Evolutionary conservation across 2,329 filamentous ascomycete genomes (phyloP).

Genomic region (Diaporthe sp.): DNA sequence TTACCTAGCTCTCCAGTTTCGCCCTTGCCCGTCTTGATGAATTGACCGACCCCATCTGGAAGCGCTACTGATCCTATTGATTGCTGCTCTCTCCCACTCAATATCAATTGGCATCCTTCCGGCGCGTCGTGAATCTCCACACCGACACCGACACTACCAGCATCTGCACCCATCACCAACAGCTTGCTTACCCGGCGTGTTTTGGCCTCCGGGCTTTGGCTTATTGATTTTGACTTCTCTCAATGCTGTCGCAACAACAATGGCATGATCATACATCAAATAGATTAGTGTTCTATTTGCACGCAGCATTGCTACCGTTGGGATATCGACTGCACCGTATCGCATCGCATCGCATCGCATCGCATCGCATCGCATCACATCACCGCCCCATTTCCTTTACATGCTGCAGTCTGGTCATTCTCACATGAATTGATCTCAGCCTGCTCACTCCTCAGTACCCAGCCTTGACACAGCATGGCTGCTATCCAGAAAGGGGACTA

Average conservation of each 20-base stretch:
- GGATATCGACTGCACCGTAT: constrained; percentile 5
- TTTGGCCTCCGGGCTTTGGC: background rate
- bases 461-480: constrained; percentile 38
- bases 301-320: background rate
- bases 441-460: background rate
- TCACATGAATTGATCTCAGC: constrained; percentile 31
- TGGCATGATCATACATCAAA: constrained; percentile 25
- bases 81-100: constrained; percentile 15
- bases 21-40: constrained; percentile 21
- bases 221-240: constrained; percentile 11
- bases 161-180: background rate
- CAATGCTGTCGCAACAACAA: background rate
- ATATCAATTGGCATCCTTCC: constrained; percentile 28
- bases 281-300: constrained; percentile 1
- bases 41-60: constrained; percentile 30
- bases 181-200: constrained; percentile 28
- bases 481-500: constrained; percentile 39
- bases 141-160: background rate
- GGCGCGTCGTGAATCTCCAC: constrained; percentile 31
- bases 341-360: background rate
- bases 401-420: background rate
- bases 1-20: background rate
- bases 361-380: background rate
- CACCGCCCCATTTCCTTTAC: background rate
- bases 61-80: constrained; percentile 33